Conservation (phyloP, 2,329 filamentous ascomycete genomes). For the Cladophialophora immunda region DNA sequence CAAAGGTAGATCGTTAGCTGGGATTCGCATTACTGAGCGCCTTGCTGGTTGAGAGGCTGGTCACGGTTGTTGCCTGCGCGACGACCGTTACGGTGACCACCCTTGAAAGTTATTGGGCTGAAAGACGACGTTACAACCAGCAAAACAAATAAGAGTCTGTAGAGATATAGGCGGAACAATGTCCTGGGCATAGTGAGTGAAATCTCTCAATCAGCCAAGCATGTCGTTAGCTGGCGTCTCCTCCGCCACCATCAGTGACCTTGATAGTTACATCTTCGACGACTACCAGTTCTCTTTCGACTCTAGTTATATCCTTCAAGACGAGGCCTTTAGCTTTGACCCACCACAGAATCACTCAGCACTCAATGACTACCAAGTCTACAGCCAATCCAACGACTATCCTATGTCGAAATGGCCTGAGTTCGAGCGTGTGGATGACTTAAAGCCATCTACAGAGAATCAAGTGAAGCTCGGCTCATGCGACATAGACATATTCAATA, state of each 20-base stretch:
- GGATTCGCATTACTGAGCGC: conserved; percentile 17
- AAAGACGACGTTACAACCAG: too few species aligned
- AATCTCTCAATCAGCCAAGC: conserved; percentile 24
- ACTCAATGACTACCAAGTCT: conserved; percentile 33
- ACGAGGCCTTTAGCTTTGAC: conserved; percentile 42
- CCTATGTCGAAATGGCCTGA: conserved; percentile 34
- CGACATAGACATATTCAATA: conserved; percentile 38
- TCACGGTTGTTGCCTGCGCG: conserved; percentile 18
- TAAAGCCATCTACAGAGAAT: conserved; percentile 27
- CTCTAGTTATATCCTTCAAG: conserved; percentile 14
- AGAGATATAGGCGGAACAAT: too few species aligned
- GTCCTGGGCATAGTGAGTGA: too few species aligned
- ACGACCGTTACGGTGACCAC: neutral
- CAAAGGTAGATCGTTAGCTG: conserved; percentile 19
- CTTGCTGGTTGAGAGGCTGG: conserved; percentile 12
- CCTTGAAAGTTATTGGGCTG: too few species aligned
- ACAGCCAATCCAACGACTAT: conserved; percentile 37
- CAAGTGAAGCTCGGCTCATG: conserved; percentile 26
- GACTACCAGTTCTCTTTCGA: conserved; percentile 31
- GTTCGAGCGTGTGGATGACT: conserved; percentile 37
- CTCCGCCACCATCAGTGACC: conserved; percentile 37
- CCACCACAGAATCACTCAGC: conserved; percentile 30
- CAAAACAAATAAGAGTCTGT: too few species aligned
- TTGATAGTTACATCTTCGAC: conserved; percentile 37
- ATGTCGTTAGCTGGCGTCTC: conserved; percentile 27